These are phyloP conservation scores for Nelumbo lutea DNA, from an alignment of 164 flowering plant species.

Conservation along the genomic window DNA sequence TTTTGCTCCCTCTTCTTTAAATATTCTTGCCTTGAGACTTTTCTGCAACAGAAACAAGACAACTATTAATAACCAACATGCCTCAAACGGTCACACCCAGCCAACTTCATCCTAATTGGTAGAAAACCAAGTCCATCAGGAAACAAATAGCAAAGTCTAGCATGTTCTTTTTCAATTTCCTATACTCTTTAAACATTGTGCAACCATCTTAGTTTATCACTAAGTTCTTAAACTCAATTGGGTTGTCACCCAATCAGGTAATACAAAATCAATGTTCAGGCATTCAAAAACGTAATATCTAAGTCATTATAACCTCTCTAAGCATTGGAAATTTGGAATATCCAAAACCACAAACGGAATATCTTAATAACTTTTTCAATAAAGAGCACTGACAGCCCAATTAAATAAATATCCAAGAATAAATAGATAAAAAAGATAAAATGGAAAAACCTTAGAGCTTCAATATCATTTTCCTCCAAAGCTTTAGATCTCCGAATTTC, in stretches of 20 bases:
- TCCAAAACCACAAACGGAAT: not conserved
- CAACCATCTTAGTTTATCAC: not conserved
- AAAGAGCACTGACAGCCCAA: not conserved
- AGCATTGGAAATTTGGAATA: not conserved
- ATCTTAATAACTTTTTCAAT: not conserved
- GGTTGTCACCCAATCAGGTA: not conserved
- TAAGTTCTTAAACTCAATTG: not conserved
- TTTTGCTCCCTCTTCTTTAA: slow-evolving; percentile 94
- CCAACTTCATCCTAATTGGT: not conserved
- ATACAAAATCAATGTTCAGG: not conserved
- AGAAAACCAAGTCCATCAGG: not conserved
- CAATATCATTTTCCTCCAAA: slow-evolving; percentile 49
- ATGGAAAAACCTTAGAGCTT: slow-evolving; percentile 54
- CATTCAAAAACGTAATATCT: not conserved
- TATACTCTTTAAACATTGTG: not conserved
- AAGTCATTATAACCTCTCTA: not conserved
- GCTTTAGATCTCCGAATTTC: slow-evolving; percentile 76
- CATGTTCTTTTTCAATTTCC: not conserved
- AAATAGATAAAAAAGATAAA: not conserved
- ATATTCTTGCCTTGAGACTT: slow-evolving; percentile 89
- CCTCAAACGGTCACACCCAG: not conserved
- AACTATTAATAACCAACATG: not conserved
- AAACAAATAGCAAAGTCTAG: not conserved
- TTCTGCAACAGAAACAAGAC: slow-evolving; percentile 39
- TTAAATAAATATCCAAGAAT: slow-evolving; percentile 1